Conservation (phyloP, 1,284 basidiomycete species). For the Cryptococcus sp. region DNA sequence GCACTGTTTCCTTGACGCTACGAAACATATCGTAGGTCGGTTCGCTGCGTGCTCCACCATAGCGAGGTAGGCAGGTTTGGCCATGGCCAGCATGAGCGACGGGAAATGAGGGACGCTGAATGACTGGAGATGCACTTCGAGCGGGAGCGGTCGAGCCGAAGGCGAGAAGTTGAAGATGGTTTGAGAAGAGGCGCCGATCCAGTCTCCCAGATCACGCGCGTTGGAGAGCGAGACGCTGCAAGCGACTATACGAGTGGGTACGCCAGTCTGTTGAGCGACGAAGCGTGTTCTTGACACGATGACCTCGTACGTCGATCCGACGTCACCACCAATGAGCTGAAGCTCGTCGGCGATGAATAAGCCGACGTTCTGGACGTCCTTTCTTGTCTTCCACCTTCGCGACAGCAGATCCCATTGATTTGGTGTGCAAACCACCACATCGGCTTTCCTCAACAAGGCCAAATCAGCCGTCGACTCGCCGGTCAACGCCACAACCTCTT, state of each 20-base stretch:
- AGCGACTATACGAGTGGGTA: constrained; percentile 88
- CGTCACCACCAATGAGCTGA: constrained; percentile 87
- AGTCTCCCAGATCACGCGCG: constrained; percentile 92
- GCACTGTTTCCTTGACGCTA: constrained; percentile 91
- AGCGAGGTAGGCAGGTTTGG: constrained; percentile 94
- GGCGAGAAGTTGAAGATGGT: constrained; percentile 98
- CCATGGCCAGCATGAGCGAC: constrained; percentile 98
- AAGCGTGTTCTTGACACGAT: constrained; percentile 92
- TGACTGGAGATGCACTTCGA: constrained; percentile 96
- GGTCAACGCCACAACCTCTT: constrained; percentile 88
- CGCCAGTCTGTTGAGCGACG: constrained; percentile 90
- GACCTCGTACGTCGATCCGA: constrained; percentile 95
- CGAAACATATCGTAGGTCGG: constrained; percentile 89
- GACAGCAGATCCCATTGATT: constrained; percentile 96
- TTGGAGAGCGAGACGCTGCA: constrained; percentile 95
- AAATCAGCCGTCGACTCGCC: constrained; percentile 95
- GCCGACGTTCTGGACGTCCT: constrained; percentile 92
- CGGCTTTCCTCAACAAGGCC: constrained; percentile 85
- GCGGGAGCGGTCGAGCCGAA: constrained; percentile 88
- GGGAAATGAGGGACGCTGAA: constrained; percentile 97
- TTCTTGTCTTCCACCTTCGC: constrained; percentile 86
- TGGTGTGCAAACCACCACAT: constrained; percentile 88
- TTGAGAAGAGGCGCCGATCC: constrained; percentile 92
- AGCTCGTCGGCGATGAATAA: constrained; percentile 94
- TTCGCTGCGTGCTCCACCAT: constrained; percentile 84